Conservation (phyloP, 108 stramenopile genomes). For the Cyclotella sp. region DNA sequence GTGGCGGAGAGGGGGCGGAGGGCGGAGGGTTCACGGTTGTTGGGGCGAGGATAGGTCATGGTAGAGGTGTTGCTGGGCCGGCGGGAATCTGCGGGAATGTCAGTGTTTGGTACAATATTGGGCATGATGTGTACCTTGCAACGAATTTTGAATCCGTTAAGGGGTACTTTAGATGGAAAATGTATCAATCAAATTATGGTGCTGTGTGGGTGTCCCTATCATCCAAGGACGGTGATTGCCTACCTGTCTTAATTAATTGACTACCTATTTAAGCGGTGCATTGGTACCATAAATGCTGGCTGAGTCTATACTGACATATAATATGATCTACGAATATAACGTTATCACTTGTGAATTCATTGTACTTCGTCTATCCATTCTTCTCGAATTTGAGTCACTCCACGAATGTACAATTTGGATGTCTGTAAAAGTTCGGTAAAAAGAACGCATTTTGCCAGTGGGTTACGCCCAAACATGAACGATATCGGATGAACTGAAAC, state of each 20-base stretch:
- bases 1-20: constrained; percentile 88
- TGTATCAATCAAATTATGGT: too few relatives aligned
- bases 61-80: neutral
- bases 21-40: constrained; percentile 35
- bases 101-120: neutral
- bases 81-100: neutral
- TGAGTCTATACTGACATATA: too few relatives aligned
- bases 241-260: too few relatives aligned
- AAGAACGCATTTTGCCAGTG: constrained; percentile 91
- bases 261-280: too few relatives aligned
- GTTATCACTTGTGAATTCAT: too few relatives aligned
- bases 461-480: constrained; percentile 92
- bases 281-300: too few relatives aligned
- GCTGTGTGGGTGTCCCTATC: too few relatives aligned
- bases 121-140: too few relatives aligned
- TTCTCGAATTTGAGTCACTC: constrained; percentile 83
- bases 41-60: constrained; percentile 18
- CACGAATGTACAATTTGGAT: constrained; percentile 82
- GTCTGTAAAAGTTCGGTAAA: constrained; percentile 92
- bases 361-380: constrained; percentile 85
- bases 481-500: constrained; percentile 94
- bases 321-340: too few relatives aligned
- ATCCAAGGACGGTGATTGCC: too few relatives aligned
- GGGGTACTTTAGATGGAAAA: too few relatives aligned
- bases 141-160: too few relatives aligned